A percentile compares a stretch with the other conserved stretches of the same genome.
Conservation (phyloP, 1,284 basidiomycete species). For the Fomitopsis schrenkii region DNA sequence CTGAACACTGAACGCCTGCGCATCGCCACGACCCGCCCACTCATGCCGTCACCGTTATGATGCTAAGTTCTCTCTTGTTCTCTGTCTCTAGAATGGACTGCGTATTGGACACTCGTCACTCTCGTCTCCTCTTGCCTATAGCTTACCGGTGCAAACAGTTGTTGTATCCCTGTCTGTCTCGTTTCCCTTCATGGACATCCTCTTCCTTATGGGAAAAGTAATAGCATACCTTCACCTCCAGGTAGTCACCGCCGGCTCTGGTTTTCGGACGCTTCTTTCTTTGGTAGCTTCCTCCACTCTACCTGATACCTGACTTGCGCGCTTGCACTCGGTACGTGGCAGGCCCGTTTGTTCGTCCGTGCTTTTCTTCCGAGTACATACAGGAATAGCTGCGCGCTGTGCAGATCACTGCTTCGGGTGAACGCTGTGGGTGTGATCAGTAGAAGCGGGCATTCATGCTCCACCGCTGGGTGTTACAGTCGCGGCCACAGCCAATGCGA, state of each 20-base stretch:
- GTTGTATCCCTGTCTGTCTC: constrained; percentile 1
- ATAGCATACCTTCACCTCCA: constrained; percentile 3
- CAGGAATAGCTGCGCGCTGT: not conserved
- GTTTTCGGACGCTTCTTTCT: not conserved
- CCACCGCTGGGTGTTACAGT: not conserved
- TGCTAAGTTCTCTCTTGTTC: not conserved
- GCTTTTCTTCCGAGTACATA: not conserved
- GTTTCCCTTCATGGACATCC: not conserved
- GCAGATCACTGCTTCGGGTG: not conserved
- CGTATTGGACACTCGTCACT: not conserved
- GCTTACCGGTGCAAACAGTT: constrained; percentile 1
- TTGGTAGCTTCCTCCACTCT: not conserved
- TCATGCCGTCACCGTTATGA: constrained; percentile 1
- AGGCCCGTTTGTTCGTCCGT: not conserved
- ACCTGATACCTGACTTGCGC: not conserved
- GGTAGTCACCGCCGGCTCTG: not conserved
- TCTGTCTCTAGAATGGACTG: not conserved
- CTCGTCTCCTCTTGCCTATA: not conserved
- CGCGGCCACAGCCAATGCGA: too few relatives aligned
- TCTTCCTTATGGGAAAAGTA: constrained; percentile 2
- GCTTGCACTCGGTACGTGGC: not conserved
- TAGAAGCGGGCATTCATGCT: not conserved
- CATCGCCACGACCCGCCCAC: not conserved
- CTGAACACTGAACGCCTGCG: not conserved
- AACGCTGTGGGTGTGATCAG: not conserved